Base-by-base conservation (phyloP, 2,329 filamentous ascomycete genomes). In the Venturia asperata region DNA sequence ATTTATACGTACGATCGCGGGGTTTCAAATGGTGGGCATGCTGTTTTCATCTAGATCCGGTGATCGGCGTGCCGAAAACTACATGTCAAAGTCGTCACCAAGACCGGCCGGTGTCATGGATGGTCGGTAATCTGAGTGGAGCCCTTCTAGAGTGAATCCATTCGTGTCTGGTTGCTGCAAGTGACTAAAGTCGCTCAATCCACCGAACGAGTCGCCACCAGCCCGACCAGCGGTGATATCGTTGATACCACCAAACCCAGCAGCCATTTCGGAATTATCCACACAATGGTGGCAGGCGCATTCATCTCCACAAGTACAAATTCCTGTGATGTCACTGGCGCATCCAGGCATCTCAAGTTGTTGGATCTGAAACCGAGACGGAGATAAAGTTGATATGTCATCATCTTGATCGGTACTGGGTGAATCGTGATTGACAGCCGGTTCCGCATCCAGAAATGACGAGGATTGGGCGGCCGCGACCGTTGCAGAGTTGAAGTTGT, bases 231-330 rank as follows among this genome's bases (percentile, higher is more conserved):
- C 30, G 13, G 17, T 30, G 30, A 3, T 56, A 1, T 19, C 30
- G 17, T 56, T 56, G 27, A 56, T 37, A 17, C 3, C 15, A 4
- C 10, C 24, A 7, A n/a, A 21, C 37, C 17, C 43, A 7, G n/a
- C 21, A 10, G 45, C 15, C 30, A 82, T 80, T 3, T 80, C 81
- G 24, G 76, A 79, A 65, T 83, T 81, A 3, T 80, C 82, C 15
- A 82, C 72, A 68, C 81, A 83, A 17, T 80, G 81, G n/a, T 80
- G 74, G 68, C 81, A 83, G 64, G 72, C 76, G 68, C 81, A 83
- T 47, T 81, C 80, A 65, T 78, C 78, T 19, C 80, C 80, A 65
- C 81, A 83, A 67, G 79, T 79, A 66, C 81, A 83, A 34, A 77
- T 81, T 3, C 81, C 81, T 6, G 77, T 80, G 3, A 75, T 71